Base-by-base conservation (phyloP, 495 filamentous ascomycete species). In the Neurospora cerealis region DNA sequence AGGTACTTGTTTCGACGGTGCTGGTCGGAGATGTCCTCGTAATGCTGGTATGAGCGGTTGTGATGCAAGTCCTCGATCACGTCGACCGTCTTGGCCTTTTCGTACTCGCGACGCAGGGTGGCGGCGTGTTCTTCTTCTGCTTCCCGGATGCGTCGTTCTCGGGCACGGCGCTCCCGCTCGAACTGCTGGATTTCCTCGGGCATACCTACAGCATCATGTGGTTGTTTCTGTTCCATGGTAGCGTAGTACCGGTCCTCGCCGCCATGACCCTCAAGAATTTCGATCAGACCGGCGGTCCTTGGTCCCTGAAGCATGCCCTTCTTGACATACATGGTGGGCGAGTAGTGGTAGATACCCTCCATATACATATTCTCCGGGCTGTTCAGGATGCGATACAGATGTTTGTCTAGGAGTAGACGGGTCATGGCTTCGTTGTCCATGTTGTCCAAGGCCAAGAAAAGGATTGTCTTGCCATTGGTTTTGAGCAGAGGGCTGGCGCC, bases 381-480 rank as follows among this genome's bases (percentile, higher is more conserved):
- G 70, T 85, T 85, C 37, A 85, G 77, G 17, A 80, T 82, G 71
- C 74, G 78, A 79, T 79, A 81, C 71, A 80, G 77, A 70, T 71
- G 73, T 70, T 75, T 80, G 60, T 73, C 74, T 1, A 85, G 71
- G 0, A 85, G 73, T 3, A 82, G 70, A 38, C 75, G 79, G 0
- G 80, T 81, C 60, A 83, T 84, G 8, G 77, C 69, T 36, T 82
- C 69, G 39, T 84, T 81, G 38, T 83, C 80, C 5, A 74, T 70
- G 38, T 84, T 84, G 66, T 85, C 82, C 1, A 85, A 75, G 0
- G 83, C 81, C 7, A 85, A 78, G 70, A 85, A 82, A 37, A 85
- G 82, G 38, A 77, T 75, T 0, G 83, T 83, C 54, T 84, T 84
- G 13, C 82, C 81, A 39, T 82, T 77, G 1, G 81, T 79, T 46